Base-by-base conservation (phyloP, 1,284 basidiomycete genomes). In the Naganishia sp. region DNA sequence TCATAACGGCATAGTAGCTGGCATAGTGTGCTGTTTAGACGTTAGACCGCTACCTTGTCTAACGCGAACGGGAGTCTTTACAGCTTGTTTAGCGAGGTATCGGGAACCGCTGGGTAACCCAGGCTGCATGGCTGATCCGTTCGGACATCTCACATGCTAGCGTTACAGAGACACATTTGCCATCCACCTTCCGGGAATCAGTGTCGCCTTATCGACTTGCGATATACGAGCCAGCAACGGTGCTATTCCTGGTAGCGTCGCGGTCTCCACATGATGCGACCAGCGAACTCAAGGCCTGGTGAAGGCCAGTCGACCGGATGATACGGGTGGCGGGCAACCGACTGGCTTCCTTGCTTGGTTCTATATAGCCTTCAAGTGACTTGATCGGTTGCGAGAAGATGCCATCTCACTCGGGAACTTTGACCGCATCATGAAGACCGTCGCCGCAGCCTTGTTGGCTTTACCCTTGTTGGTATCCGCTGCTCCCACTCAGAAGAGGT, bases 401-500 rank as follows among this genome's bases (percentile, higher is more conserved):
- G 21, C 23, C 47, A 46, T 18, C 25, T 25, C 11, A 13, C 2
- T 10, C 11, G 10, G 11, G 11, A 21, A 21, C 6, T 25, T n/a
- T 5, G 10, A 21, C 6, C 11, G 6, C 21, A 49, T 1, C n/a
- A 60, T 60, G 57, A 49, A 23, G 21, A 45, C 45, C 39, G 45
- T 23, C 32, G 57, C 46, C 6, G 57, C 47, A 60, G 32, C 45
- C 11, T n/a, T 60, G 2, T 15, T 49, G 31, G 57, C 46, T 28
- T 49, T 49, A 21, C 57, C 45, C 39, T 43, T 49, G 1, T 25
- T 60, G 45, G 46, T 32, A n/a, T 60, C 57, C 3, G 57, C 57
- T n/a, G 57, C 57, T 1, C 57, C 57, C 6, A 60, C 45, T 3
- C 57, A 49, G 5, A 60, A 60, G 35, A 46, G 57, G 47, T 60